Evolutionary conservation across 2,329 filamentous ascomycete genomes (phyloP).

Genomic region (Phyllosticta ampelicida): DNA sequence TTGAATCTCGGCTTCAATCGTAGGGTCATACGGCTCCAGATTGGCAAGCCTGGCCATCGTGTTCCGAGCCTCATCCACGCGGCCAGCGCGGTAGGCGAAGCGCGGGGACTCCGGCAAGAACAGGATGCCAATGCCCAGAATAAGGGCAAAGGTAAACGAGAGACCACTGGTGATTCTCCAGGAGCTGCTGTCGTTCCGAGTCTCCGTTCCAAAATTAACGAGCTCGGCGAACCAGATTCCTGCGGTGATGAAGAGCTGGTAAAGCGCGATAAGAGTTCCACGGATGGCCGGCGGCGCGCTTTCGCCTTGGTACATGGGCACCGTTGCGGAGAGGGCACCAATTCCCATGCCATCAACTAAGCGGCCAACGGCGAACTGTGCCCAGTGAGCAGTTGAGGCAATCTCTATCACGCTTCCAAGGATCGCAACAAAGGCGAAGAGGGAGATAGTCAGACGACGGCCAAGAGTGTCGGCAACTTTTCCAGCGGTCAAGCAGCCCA

Average conservation of each 20-base stretch:
- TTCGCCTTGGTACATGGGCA: constrained; percentile 54
- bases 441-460: constrained; percentile 51
- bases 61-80: constrained; percentile 38
- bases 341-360: constrained; percentile 57
- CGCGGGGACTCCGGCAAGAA: constrained; percentile 48
- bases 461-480: constrained; percentile 52
- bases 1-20: constrained; percentile 41
- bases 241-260: constrained; percentile 59
- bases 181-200: constrained; percentile 33
- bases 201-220: constrained; percentile 49
- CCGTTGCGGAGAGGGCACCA: constrained; percentile 50
- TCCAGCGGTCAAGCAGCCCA: constrained; percentile 51
- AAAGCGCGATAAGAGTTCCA: constrained; percentile 46
- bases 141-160: constrained; percentile 45
- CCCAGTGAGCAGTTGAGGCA: constrained; percentile 46
- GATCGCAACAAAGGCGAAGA: constrained; percentile 51
- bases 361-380: constrained; percentile 53
- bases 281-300: constrained; percentile 54
- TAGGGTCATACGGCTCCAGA: constrained; percentile 44
- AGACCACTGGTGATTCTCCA: constrained; percentile 56
- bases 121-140: constrained; percentile 44
- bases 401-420: constrained; percentile 58
- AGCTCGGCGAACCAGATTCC: constrained; percentile 47
- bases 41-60: constrained; percentile 47
- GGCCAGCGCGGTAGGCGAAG: constrained; percentile 47